Evolutionary conservation across 176 grass and related monocot species (phyloP).

Genomic region (Triticum turgidum): DNA sequence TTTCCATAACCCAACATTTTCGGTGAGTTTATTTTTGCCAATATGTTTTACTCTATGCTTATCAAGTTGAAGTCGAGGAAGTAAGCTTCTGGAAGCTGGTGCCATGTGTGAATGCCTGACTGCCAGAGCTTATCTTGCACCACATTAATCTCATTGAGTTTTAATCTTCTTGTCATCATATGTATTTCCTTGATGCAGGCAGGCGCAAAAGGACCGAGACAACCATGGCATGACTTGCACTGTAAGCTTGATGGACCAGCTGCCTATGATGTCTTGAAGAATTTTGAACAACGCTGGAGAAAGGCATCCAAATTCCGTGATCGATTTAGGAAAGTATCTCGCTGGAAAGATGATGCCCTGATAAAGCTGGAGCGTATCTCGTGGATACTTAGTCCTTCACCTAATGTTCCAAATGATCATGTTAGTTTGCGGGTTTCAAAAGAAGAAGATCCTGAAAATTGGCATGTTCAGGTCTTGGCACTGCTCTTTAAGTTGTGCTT

Average conservation of each 20-base stretch:
- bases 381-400: constrained; percentile 91
- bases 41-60: constrained; percentile 16
- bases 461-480: constrained; percentile 82
- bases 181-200: constrained; percentile 44
- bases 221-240: constrained; percentile 99
- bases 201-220: constrained; percentile 75
- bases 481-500: constrained; percentile 24
- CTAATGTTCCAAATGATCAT: constrained; percentile 56
- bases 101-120: neutral
- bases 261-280: constrained; percentile 84
- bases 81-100: neutral
- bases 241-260: constrained; percentile 94
- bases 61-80: neutral
- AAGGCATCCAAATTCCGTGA: constrained; percentile 87
- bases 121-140: neutral
- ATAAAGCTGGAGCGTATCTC: constrained; percentile 94
- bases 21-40: constrained; percentile 53
- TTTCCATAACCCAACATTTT: constrained; percentile 86
- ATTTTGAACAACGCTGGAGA: constrained; percentile 93
- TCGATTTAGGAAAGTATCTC: constrained; percentile 50
- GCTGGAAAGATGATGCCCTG: constrained; percentile 85
- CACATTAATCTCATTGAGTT: neutral
- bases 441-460: constrained; percentile 75
- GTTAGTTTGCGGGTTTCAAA: constrained; percentile 62
- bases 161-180: neutral